Conservation (phyloP, 73 alveolate genomes). For the Effrenium voratum region DNA sequence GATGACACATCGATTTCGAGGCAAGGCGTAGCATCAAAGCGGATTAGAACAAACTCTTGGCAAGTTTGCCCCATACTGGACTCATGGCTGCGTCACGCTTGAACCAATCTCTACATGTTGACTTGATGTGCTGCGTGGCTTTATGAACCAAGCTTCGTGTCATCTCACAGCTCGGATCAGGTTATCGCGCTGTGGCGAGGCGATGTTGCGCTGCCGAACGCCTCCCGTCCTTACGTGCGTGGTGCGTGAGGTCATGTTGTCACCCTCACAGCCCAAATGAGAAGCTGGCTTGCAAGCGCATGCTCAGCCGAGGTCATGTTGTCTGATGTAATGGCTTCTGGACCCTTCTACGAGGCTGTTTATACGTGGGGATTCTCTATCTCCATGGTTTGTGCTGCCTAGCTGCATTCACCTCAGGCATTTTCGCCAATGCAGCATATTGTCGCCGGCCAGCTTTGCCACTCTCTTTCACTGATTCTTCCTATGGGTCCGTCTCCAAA, state of each 20-base stretch:
- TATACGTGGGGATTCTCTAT: conserved; percentile 81
- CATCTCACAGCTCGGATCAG: background rate
- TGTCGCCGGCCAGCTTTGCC: background rate
- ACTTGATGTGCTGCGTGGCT: no score
- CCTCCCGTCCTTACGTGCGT: background rate
- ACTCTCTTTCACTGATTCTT: no score
- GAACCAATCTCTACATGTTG: no score
- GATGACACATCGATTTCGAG: no score
- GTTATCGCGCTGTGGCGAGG: conserved; percentile 88
- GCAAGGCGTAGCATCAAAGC: no score
- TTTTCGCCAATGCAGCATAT: background rate
- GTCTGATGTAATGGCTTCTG: conserved; percentile 79
- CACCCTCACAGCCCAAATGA: no score
- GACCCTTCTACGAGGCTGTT: conserved; percentile 79
- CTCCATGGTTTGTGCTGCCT: conserved; percentile 68
- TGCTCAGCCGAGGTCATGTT: conserved; percentile 39
- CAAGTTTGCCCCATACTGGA: no score
- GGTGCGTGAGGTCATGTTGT: no score
- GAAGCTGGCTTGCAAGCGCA: background rate
- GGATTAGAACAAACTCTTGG: no score
- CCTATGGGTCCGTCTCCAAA: background rate
- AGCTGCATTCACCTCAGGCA: background rate
- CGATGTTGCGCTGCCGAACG: conserved; percentile 84
- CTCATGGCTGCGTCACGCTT: no score
- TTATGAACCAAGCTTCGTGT: no score